Conservation (phyloP, 257 asterid genomes). For the Jacaranda mimosifolia region DNA sequence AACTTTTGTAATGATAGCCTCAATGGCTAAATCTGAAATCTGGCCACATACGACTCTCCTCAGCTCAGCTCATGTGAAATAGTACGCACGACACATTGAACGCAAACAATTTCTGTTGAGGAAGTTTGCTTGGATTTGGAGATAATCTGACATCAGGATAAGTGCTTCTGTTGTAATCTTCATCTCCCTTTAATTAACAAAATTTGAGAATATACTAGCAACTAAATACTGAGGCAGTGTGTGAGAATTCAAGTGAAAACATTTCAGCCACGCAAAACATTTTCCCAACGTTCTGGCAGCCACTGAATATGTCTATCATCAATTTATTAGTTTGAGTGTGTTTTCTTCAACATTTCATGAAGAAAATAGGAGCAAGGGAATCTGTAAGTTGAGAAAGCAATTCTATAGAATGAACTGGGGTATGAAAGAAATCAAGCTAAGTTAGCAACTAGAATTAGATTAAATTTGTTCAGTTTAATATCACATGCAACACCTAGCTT, state of each 20-base stretch:
- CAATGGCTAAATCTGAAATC: not conserved
- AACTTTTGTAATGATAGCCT: not conserved
- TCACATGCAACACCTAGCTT: conserved; percentile 12
- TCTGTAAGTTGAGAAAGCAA: not conserved
- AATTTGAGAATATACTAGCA: not conserved
- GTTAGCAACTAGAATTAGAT: conserved; percentile 4
- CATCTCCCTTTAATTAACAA: not conserved
- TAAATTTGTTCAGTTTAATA: conserved; percentile 17
- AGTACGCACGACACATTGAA: not conserved
- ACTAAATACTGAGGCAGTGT: not conserved
- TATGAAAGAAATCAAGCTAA: conserved; percentile 5
- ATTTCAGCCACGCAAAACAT: conserved; percentile 1
- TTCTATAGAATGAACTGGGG: not conserved
- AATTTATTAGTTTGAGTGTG: not conserved
- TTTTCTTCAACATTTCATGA: conserved; percentile 18
- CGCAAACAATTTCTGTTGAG: not conserved
- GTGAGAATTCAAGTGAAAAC: conserved; percentile 5
- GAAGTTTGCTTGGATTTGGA: not conserved
- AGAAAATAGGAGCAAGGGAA: not conserved
- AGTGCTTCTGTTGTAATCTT: not conserved
- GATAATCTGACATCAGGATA: not conserved
- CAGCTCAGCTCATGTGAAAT: not conserved
- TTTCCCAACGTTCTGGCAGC: conserved; percentile 25
- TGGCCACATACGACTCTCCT: not conserved
- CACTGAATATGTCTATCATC: not conserved